phyloP scores from a whole-genome alignment of 2,329 filamentous ascomycete genomes.

The Aspergillus tubingensis region DNA sequence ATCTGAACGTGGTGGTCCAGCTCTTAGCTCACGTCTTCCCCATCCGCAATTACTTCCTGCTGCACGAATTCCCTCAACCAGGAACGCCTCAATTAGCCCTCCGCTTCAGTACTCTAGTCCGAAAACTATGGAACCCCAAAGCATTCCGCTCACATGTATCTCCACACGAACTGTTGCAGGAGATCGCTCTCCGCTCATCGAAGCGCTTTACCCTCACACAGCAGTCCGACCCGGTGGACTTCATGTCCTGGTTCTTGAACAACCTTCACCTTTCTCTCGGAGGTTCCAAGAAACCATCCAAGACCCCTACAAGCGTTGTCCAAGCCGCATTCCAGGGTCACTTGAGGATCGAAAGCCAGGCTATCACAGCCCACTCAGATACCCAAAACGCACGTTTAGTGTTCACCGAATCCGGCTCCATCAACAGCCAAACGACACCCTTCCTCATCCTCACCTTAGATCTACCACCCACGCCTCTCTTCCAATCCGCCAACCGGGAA shows the following conservation, averaged over 20 bases:
- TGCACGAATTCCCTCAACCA: conserved; percentile 71
- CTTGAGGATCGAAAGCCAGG: conserved; percentile 88
- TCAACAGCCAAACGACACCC: conserved; percentile 73
- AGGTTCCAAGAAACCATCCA: conserved; percentile 81
- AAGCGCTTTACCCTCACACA: conserved; percentile 89
- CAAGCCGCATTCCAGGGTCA: conserved; percentile 93
- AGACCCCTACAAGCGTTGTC: conserved; percentile 67
- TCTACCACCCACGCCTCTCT: conserved; percentile 85
- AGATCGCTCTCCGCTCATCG: conserved; percentile 84
- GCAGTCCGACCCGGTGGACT: conserved; percentile 95
- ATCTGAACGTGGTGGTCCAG: conserved; percentile 93
- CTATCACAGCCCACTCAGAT: conserved; percentile 88
- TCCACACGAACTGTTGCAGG: conserved; percentile 93
- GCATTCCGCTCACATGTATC: conserved; percentile 97
- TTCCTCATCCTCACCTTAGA: conserved; percentile 94
- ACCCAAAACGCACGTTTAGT: conserved; percentile 76
- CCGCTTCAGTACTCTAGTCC: conserved; percentile 82
- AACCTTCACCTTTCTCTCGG: conserved; percentile 89
- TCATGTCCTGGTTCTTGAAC: conserved; percentile 96
- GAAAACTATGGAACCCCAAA: conserved; percentile 97
- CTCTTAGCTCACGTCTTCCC: conserved; percentile 86
- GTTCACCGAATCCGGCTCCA: conserved; percentile 85
- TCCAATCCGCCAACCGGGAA: conserved; percentile 90
- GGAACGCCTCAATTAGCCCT: conserved; percentile 77
- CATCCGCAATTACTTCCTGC: conserved; percentile 85